A percentile compares a stretch with the other conserved stretches of the same genome.
Conservation (phyloP, 2,329 filamentous ascomycete genomes). For the Thielaviopsis musarum region DNA sequence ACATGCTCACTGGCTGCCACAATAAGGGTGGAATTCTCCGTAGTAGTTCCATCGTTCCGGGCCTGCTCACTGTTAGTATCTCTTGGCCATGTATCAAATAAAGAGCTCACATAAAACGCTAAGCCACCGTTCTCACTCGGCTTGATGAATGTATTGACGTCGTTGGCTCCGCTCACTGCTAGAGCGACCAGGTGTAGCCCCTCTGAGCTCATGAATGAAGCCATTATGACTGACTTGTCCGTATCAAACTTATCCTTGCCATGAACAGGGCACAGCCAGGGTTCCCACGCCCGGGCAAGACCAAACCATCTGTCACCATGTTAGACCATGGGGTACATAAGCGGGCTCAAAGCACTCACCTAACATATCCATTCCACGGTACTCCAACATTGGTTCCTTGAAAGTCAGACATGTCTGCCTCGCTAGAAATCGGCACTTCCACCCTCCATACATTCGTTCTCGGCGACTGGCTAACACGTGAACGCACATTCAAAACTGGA, state of each 20-base stretch:
- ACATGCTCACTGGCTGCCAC: constrained; percentile 56
- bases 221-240: constrained; percentile 62
- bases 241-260: constrained; percentile 49
- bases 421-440: constrained; percentile 34
- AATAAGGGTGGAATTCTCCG: constrained; percentile 44
- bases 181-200: constrained; percentile 65
- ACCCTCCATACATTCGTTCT: constrained; percentile 57
- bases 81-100: constrained; percentile 10
- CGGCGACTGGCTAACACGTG: constrained; percentile 47
- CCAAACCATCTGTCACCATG: constrained; percentile 52
- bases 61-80: constrained; percentile 22
- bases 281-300: constrained; percentile 59
- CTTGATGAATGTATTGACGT: constrained; percentile 53
- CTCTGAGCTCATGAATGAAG: constrained; percentile 55
- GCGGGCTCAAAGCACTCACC: constrained; percentile 21
- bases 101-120: constrained; percentile 40
- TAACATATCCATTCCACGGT: constrained; percentile 39
- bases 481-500: constrained; percentile 34
- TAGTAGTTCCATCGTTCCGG: constrained; percentile 47
- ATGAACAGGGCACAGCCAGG: constrained; percentile 83
- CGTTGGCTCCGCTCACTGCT: constrained; percentile 55
- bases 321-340: not conserved
- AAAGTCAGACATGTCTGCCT: constrained; percentile 39
- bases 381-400: constrained; percentile 42
- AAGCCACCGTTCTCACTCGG: constrained; percentile 50